Conservation (phyloP, 768 basidiomycete species). For the Udeniomyces megalosporus region DNA sequence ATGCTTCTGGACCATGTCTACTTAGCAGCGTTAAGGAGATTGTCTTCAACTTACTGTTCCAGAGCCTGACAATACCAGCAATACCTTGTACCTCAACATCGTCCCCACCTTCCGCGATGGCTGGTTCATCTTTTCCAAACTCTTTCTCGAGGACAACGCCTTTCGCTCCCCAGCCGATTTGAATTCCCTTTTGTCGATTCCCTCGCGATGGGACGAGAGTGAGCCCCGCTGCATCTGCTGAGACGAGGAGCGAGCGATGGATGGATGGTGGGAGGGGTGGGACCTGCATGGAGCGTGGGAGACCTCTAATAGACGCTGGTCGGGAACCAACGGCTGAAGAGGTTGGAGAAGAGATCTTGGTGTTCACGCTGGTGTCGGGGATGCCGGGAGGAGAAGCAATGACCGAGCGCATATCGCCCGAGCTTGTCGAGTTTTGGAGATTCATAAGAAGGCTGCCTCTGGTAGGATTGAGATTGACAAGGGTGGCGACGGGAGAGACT, state of each 20-base stretch:
- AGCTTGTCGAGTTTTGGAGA: too few relatives aligned
- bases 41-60: not conserved
- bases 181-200: not conserved
- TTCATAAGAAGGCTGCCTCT: too few relatives aligned
- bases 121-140: not conserved
- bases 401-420: too few relatives aligned
- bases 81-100: constrained; percentile 4
- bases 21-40: not conserved
- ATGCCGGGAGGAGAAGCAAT: too few relatives aligned
- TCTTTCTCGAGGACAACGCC: not conserved
- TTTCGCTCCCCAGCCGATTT: constrained; percentile 4
- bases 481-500: too few relatives aligned
- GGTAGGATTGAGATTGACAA: too few relatives aligned
- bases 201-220: not conserved
- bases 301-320: not conserved
- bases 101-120: not conserved
- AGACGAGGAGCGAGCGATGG: not conserved
- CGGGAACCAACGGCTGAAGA: not conserved
- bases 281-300: constrained; percentile 8
- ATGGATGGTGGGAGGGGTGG: not conserved
- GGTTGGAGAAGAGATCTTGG: not conserved
- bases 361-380: too few relatives aligned
- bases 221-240: not conserved
- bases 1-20: not conserved
- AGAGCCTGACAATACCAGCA: constrained; percentile 1